phyloP scores from a whole-genome alignment of 352 stramenopile species.

The Phytophthora sojae region DNA sequence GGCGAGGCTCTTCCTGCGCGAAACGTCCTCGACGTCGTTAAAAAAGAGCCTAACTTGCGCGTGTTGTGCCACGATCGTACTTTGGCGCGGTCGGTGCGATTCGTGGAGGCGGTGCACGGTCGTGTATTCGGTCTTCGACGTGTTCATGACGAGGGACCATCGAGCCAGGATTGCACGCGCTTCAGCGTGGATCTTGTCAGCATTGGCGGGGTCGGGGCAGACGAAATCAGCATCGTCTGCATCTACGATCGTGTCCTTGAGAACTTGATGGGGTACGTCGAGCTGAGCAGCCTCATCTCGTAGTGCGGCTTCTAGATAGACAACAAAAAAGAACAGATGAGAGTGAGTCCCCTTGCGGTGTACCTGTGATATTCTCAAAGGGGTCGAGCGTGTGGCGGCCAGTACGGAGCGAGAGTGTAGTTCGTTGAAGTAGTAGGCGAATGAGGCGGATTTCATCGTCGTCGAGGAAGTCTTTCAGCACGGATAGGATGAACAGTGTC shows the following conservation, averaged over 20 bases:
- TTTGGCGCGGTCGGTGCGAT: background rate
- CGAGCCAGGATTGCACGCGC: background rate
- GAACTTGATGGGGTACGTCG: constrained; percentile 7
- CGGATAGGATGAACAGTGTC: background rate
- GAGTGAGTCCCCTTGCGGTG: constrained; percentile 13
- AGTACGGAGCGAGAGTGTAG: background rate
- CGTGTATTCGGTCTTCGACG: constrained; percentile 11
- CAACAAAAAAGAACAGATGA: constrained; percentile 21
- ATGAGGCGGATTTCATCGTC: constrained; percentile 17
- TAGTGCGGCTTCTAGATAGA: constrained; percentile 17
- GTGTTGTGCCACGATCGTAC: constrained; percentile 12
- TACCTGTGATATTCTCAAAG: constrained; percentile 19
- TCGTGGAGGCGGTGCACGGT: background rate
- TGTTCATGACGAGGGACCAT: constrained; percentile 16
- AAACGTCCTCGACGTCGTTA: constrained; percentile 15
- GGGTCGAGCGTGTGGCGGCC: background rate
- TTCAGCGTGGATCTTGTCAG: background rate
- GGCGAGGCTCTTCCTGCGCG: constrained; percentile 14
- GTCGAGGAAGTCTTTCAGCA: constrained; percentile 1
- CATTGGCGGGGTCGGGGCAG: background rate
- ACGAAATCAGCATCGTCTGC: constrained; percentile 12
- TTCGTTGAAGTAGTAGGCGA: constrained; percentile 2
- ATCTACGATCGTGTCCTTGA: constrained; percentile 14
- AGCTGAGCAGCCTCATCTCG: constrained; percentile 4
- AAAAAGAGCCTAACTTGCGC: constrained; percentile 8